These are phyloP conservation scores for Cicer bijugum DNA, from an alignment of 306 rosid species.

Conservation along the genomic window DNA sequence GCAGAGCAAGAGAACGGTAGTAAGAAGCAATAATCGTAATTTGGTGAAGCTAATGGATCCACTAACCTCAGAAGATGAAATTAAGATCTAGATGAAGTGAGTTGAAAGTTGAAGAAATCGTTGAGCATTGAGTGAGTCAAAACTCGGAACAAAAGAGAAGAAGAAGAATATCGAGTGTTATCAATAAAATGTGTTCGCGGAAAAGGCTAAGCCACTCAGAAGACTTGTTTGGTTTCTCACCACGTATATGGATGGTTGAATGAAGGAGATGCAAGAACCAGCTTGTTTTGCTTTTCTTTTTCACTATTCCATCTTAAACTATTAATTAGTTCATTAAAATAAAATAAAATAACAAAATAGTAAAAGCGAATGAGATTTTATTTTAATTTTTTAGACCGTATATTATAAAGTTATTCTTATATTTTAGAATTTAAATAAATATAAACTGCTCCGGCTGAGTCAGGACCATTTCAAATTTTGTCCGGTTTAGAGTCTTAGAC, in stretches of 20 bases:
- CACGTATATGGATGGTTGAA: constrained; percentile 43
- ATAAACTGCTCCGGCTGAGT: background rate
- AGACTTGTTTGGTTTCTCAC: constrained; percentile 55
- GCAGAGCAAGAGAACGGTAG: background rate
- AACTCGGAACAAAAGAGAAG: constrained; percentile 27
- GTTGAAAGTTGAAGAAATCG: constrained; percentile 13
- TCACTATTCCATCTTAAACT: constrained; percentile 25
- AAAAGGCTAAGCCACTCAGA: constrained; percentile 41
- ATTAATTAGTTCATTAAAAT: background rate
- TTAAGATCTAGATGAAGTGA: constrained; percentile 51
- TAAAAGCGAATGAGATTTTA: background rate
- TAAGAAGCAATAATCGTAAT: background rate
- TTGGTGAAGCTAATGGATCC: constrained; percentile 52
- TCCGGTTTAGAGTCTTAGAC: background rate
- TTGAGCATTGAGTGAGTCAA: constrained; percentile 39
- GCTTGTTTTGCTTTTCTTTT: constrained; percentile 58
- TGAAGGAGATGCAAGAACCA: constrained; percentile 53
- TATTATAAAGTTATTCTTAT: background rate
- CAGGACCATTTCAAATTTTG: constrained; percentile 35
- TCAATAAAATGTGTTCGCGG: constrained; percentile 32
- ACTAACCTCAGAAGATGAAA: constrained; percentile 56
- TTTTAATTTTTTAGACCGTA: constrained; percentile 10
- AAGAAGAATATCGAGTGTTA: constrained; percentile 15
- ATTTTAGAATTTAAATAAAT: background rate
- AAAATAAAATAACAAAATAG: background rate